A percentile compares a stretch with the other conserved stretches of the same genome.
Evolutionary conservation across 1,284 basidiomycete species (phyloP).

Genomic region (Amylostereum chailletii): DNA sequence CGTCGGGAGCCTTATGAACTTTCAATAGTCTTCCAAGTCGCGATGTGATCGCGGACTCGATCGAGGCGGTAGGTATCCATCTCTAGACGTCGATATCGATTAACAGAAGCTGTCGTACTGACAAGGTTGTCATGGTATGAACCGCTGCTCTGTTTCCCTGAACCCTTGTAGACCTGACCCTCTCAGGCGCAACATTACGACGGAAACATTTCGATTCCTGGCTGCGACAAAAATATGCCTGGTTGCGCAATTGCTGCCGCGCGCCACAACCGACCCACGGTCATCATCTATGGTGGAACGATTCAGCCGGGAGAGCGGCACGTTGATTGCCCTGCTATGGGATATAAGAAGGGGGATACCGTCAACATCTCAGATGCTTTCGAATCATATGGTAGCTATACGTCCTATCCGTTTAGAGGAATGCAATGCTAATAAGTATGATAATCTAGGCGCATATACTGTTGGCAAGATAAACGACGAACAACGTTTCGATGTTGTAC

Average conservation of each 20-base stretch:
- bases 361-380: constrained; percentile 81
- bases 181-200: constrained; percentile 77
- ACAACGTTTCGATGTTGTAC: constrained; percentile 72
- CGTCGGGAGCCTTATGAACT: not conserved
- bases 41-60: constrained; percentile 86
- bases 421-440: not conserved
- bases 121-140: constrained; percentile 58
- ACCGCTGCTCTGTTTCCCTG: not conserved
- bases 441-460: constrained; percentile 46
- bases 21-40: constrained; percentile 69
- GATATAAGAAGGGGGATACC: constrained; percentile 68
- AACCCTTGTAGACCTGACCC: not conserved
- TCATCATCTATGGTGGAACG: constrained; percentile 82
- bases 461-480: constrained; percentile 71
- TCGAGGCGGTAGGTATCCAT: constrained; percentile 61
- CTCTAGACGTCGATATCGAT: not conserved
- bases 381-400: constrained; percentile 60
- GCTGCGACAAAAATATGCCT: constrained; percentile 94
- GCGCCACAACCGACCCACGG: constrained; percentile 78
- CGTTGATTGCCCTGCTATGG: constrained; percentile 73
- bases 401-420: not conserved
- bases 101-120: not conserved
- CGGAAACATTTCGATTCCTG: constrained; percentile 76
- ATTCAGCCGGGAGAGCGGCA: constrained; percentile 71
- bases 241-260: constrained; percentile 81